Evolutionary conservation across 2,329 filamentous ascomycete genomes (phyloP), one percentile per base, ranked within the genome.

Genomic region (Penicillium palitans): DNA sequence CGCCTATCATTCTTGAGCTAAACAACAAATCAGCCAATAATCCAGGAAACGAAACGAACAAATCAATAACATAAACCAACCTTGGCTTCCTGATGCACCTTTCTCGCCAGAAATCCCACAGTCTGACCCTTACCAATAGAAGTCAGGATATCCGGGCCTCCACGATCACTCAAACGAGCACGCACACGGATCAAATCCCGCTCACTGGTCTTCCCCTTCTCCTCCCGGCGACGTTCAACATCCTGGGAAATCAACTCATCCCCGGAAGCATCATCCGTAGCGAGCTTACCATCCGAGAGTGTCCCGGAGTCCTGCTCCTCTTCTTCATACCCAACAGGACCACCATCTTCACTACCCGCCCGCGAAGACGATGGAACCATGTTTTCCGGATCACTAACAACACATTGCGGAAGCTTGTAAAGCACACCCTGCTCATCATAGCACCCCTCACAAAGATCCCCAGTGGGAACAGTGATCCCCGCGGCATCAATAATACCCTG

Each of bases 401-500:
- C 82, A 72, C 85, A 85, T 70, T 87, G 83, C 0, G 89, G 87
- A 10, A 93, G 71, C 7, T 83, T 78, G 69, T 93, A 93, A 57
- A 88, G 83, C 58, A 85, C 87, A 1, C 90, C 90, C 50, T 87
- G 79, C 39, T 84, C 76, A 70, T 93, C 90, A 67, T 91, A 93
- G 19, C 82, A 87, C 10, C 89, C 89, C 49, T 90, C 85, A 40
- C 84, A 84, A 21, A 93, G 74, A 67, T 91, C 83, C 0, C 90
- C 90, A 0, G 87, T 90, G 0, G 90, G 89, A 13, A 92, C 76
- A 0, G 88, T 91, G 33, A 93, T 83, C 25, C 88, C 91, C 9
- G 87, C 88, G 1, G 92, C 92, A 68, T 89, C 86, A 6, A 97
- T 77, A 57, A 97, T 89, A 55, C 83, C 85, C 78, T 97, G 92